phyloP scores from a whole-genome alignment of 257 asterid species.

The Lycium ferocissimum region DNA sequence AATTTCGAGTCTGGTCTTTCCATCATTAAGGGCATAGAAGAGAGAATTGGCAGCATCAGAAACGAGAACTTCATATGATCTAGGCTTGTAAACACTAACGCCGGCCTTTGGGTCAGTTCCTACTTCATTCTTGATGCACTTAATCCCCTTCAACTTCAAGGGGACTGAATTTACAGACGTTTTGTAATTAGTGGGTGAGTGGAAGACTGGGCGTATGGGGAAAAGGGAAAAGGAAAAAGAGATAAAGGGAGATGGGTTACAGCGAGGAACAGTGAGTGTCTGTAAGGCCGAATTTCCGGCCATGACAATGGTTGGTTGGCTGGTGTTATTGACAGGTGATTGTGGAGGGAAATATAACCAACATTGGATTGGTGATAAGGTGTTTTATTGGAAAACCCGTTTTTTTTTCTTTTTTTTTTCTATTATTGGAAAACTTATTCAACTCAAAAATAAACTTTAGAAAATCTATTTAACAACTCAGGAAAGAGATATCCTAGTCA shows the following conservation, averaged over 20 bases:
- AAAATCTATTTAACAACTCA: too few relatives aligned
- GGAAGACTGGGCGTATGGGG: constrained; percentile 33
- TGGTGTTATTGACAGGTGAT: constrained; percentile 28
- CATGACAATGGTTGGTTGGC: constrained; percentile 46
- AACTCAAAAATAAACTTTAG: too few relatives aligned
- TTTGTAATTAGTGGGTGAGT: constrained; percentile 28
- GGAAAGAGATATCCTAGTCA: too few relatives aligned
- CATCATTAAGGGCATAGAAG: constrained; percentile 75
- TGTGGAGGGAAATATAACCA: constrained; percentile 48
- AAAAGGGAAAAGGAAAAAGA: constrained; percentile 33
- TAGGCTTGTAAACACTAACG: constrained; percentile 91
- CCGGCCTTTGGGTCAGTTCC: constrained; percentile 72
- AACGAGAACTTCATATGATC: constrained; percentile 79
- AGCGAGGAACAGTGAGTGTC: constrained; percentile 20
- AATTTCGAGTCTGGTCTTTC: constrained; percentile 78
- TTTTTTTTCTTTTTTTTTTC: too few relatives aligned
- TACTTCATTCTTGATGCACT: constrained; percentile 54
- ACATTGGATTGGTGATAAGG: neutral
- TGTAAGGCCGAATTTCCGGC: constrained; percentile 59
- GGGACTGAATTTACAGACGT: neutral
- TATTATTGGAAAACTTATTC: too few relatives aligned
- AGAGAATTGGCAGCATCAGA: constrained; percentile 87
- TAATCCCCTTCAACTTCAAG: neutral
- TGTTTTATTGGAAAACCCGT: too few relatives aligned
- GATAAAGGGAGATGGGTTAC: constrained; percentile 34